These are phyloP conservation scores for Ganoderma boninense DNA, from an alignment of 1,284 basidiomycete genomes.

Conservation along the genomic window DNA sequence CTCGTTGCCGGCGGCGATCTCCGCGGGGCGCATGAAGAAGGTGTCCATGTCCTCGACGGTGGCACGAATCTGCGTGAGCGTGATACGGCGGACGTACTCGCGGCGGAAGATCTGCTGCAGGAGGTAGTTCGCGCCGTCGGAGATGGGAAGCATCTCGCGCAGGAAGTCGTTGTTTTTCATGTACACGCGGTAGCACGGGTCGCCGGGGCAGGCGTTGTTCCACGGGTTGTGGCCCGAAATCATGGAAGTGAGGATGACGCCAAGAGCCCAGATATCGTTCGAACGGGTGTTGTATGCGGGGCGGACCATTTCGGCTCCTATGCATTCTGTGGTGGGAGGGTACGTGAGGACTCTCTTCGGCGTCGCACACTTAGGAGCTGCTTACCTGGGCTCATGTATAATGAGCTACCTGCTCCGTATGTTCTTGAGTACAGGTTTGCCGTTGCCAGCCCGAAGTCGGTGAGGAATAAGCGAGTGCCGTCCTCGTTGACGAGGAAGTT, in stretches of 20 bases:
- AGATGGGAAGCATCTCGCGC: constrained; percentile 79
- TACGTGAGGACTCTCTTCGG: not conserved
- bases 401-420: constrained; percentile 61
- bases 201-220: constrained; percentile 76
- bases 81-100: constrained; percentile 58
- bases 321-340: constrained; percentile 35
- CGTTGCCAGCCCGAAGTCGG: constrained; percentile 80
- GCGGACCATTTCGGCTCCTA: constrained; percentile 24
- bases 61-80: constrained; percentile 66
- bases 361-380: not conserved
- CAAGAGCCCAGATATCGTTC: constrained; percentile 44
- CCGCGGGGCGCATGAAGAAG: constrained; percentile 38
- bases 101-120: constrained; percentile 67
- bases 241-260: constrained; percentile 64
- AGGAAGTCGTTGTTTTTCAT: constrained; percentile 69
- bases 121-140: constrained; percentile 61
- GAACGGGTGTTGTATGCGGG: constrained; percentile 34
- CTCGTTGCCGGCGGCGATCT: constrained; percentile 26
- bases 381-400: constrained; percentile 67
- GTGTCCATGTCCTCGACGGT: constrained; percentile 31
- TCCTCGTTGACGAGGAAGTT: constrained; percentile 66
- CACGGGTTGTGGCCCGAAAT: constrained; percentile 93
- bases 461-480: constrained; percentile 57
- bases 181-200: constrained; percentile 71
- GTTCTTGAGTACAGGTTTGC: constrained; percentile 52